A percentile compares a stretch with the other conserved stretches of the same genome.
These are phyloP conservation scores for Penicillium atrosanguineum DNA, from an alignment of 495 filamentous ascomycete genomes.

Conservation along the genomic window DNA sequence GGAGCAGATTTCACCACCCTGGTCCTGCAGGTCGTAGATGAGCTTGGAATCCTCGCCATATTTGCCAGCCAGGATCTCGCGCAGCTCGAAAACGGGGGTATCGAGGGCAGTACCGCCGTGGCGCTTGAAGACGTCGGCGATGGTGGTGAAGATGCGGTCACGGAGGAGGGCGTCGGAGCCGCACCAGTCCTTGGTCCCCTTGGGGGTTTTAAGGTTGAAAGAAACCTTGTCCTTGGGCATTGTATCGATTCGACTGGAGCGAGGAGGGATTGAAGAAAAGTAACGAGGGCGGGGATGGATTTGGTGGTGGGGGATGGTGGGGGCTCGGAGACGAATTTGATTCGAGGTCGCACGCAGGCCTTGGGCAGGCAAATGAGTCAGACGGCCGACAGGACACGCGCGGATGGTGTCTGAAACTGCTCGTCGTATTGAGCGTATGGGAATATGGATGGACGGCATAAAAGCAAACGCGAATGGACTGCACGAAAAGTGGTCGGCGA, in stretches of 20 bases:
- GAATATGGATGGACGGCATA: slow-evolving; percentile 25
- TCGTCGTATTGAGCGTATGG: slow-evolving; percentile 27
- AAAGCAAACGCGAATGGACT: slow-evolving; percentile 15
- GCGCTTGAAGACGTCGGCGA: slow-evolving; percentile 83
- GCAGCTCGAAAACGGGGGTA: slow-evolving; percentile 78
- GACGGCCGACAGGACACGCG: slow-evolving; percentile 4
- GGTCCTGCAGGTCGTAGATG: slow-evolving; percentile 83
- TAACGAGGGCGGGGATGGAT: slow-evolving; percentile 28
- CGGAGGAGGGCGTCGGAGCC: slow-evolving; percentile 28
- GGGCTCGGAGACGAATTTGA: slow-evolving; percentile 33
- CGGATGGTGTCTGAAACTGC: slow-evolving; percentile 18
- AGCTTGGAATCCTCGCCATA: slow-evolving; percentile 92
- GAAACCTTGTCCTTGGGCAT: slow-evolving; percentile 37
- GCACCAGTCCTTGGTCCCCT: slow-evolving; percentile 49
- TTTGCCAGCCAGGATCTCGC: slow-evolving; percentile 79
- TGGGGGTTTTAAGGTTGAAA: slow-evolving; percentile 49
- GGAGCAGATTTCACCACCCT: slow-evolving; percentile 81
- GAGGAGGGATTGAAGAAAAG: slow-evolving; percentile 26
- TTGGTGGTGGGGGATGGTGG: slow-evolving; percentile 42
- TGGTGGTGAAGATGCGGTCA: slow-evolving; percentile 79
- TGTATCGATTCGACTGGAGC: slow-evolving; percentile 17
- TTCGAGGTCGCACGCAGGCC: slow-evolving; percentile 23
- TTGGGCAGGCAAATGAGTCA: slow-evolving; percentile 22
- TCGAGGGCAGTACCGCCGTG: slow-evolving; percentile 85
- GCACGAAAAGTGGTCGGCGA: slow-evolving; percentile 13